A percentile compares a stretch with the other conserved stretches of the same genome.
Conservation (phyloP, 805 yeast genomes). For the Candida montana region DNA sequence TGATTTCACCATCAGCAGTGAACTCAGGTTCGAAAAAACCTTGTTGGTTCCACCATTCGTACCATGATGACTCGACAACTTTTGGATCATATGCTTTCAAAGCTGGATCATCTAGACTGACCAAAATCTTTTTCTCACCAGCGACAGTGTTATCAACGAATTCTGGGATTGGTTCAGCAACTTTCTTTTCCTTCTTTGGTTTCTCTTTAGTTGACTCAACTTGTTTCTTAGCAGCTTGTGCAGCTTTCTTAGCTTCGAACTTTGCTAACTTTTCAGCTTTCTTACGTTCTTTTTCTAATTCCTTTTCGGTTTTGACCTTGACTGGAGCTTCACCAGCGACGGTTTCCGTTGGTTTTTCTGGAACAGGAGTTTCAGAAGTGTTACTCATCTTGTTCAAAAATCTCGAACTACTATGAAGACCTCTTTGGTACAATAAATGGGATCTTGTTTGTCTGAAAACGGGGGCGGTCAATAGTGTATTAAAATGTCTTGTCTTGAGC, state of each 20-base stretch:
- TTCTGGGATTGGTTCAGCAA: conserved; percentile 73
- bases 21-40: conserved; percentile 88
- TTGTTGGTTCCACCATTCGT: conserved; percentile 91
- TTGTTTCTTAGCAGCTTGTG: conserved; percentile 29
- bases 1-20: conserved; percentile 63
- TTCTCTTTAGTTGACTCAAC: conserved; percentile 36
- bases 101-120: conserved; percentile 86
- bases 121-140: conserved; percentile 88
- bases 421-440: conserved; percentile 1
- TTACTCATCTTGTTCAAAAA: conserved; percentile 13
- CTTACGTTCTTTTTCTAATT: conserved; percentile 80
- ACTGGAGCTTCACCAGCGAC: conserved; percentile 27
- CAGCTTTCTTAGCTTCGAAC: conserved; percentile 68
- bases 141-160: conserved; percentile 77
- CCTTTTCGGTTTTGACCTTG: conserved; percentile 66
- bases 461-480: conserved; percentile 2
- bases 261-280: conserved; percentile 85
- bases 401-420: conserved; percentile 6
- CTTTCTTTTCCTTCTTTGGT: conserved; percentile 67
- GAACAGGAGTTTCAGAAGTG: conserved; percentile 11
- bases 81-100: conserved; percentile 91
- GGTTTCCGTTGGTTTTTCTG: conserved; percentile 11
- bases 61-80: conserved; percentile 95
- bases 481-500: conserved; percentile 3
- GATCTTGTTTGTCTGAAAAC: conserved; percentile 5